phyloP scores from a whole-genome alignment of 305 asterid species.

The Ajuga reptans region DNA sequence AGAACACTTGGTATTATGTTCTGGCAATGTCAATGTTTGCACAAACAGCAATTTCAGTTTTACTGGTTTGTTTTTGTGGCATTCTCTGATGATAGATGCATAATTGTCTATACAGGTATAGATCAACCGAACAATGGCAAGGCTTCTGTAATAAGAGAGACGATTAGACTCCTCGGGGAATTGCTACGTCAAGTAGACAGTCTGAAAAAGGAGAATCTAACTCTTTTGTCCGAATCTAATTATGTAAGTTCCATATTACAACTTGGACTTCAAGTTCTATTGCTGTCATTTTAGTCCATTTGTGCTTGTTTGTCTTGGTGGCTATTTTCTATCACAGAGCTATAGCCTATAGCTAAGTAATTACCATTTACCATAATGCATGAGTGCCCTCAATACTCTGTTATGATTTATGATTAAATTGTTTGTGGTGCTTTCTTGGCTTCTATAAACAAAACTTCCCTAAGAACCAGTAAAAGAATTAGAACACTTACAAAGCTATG shows the following conservation, averaged over 20 bases:
- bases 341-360: not conserved
- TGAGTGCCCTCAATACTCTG: not conserved
- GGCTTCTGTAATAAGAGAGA: conserved; percentile 45
- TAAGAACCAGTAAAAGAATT: not conserved
- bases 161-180: conserved; percentile 40
- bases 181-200: conserved; percentile 34
- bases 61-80: not conserved
- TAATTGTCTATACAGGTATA: conserved; percentile 27
- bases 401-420: not conserved
- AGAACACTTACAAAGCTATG: not conserved
- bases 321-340: not conserved
- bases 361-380: too few species aligned
- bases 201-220: conserved; percentile 38
- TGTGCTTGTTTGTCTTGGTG: not conserved
- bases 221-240: conserved; percentile 44
- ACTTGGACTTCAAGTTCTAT: not conserved
- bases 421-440: not conserved
- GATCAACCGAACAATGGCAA: conserved; percentile 41
- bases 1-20: conserved; percentile 39
- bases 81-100: not conserved
- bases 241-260: conserved; percentile 35
- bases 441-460: not conserved
- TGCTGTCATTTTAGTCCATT: not conserved
- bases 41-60: not conserved
- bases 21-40: conserved; percentile 2